These are phyloP conservation scores for Malus orientalis DNA, from an alignment of 306 rosid genomes.

Conservation along the genomic window DNA sequence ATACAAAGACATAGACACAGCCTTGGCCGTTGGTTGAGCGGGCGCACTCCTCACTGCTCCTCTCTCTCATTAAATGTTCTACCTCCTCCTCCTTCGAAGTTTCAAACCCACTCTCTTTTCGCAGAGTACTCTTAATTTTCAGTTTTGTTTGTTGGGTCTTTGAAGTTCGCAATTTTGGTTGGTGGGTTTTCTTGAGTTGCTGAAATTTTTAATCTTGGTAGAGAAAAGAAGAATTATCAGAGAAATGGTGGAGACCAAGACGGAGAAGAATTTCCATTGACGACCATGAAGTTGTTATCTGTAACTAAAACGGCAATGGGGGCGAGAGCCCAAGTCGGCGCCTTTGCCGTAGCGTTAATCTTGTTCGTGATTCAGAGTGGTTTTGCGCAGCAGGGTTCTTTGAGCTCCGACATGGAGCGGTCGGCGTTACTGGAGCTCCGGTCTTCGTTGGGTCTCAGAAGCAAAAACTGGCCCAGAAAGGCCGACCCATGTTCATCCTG, in stretches of 20 bases:
- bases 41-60: background rate
- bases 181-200: conserved; percentile 5
- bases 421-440: conserved; percentile 61
- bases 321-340: conserved; percentile 17
- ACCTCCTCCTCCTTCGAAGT: background rate
- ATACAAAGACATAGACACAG: background rate
- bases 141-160: background rate
- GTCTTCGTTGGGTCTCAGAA: conserved; percentile 61
- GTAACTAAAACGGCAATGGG: conserved; percentile 32
- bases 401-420: conserved; percentile 45
- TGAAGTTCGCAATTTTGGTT: background rate
- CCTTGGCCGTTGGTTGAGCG: conserved; percentile 17
- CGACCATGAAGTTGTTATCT: conserved; percentile 6
- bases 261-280: conserved; percentile 13
- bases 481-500: conserved; percentile 57
- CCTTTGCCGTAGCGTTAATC: conserved; percentile 17
- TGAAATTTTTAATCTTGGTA: background rate
- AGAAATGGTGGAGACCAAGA: conserved; percentile 1
- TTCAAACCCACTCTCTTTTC: background rate
- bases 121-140: background rate
- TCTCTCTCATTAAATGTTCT: conserved; percentile 2
- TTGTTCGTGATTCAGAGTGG: conserved; percentile 37
- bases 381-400: conserved; percentile 21
- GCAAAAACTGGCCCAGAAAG: conserved; percentile 72
- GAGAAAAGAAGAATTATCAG: background rate